Evolutionary conservation across 768 basidiomycete species (phyloP).

Genomic region (Trametes cinnabarina): DNA sequence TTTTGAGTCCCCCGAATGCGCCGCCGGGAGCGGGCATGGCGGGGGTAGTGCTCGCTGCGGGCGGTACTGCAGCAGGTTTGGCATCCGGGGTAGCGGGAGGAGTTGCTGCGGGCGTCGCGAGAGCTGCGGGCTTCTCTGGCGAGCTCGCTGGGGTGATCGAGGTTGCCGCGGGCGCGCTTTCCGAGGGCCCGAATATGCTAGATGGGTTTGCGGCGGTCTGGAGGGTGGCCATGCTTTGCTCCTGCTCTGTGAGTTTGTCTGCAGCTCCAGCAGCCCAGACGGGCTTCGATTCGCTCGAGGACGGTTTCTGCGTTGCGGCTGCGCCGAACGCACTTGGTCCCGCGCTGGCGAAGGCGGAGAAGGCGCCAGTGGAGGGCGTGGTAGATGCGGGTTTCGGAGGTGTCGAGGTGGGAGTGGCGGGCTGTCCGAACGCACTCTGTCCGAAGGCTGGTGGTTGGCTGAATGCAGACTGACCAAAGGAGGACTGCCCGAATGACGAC

Average conservation of each 20-base stretch:
- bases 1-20: slow-evolving; percentile 19
- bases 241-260: slow-evolving; percentile 1
- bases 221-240: not conserved
- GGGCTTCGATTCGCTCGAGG: slow-evolving; percentile 2
- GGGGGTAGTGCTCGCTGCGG: not conserved
- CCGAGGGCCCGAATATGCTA: not conserved
- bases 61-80: not conserved
- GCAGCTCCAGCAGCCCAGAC: not conserved
- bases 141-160: not conserved
- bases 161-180: not conserved
- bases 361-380: slow-evolving; percentile 1
- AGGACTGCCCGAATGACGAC: not conserved
- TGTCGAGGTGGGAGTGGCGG: not conserved
- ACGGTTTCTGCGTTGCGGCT: not conserved
- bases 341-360: slow-evolving; percentile 5
- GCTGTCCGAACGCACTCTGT: slow-evolving; percentile 36
- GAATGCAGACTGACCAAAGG: slow-evolving; percentile 18
- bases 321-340: slow-evolving; percentile 6
- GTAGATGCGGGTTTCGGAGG: not conserved
- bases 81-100: not conserved
- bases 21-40: slow-evolving; percentile 4
- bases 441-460: slow-evolving; percentile 33
- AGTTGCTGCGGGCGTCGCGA: not conserved
- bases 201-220: not conserved
- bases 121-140: slow-evolving; percentile 2